phyloP scores from a whole-genome alignment of 2,329 filamentous ascomycete species.

The Cladosporium sp. region DNA sequence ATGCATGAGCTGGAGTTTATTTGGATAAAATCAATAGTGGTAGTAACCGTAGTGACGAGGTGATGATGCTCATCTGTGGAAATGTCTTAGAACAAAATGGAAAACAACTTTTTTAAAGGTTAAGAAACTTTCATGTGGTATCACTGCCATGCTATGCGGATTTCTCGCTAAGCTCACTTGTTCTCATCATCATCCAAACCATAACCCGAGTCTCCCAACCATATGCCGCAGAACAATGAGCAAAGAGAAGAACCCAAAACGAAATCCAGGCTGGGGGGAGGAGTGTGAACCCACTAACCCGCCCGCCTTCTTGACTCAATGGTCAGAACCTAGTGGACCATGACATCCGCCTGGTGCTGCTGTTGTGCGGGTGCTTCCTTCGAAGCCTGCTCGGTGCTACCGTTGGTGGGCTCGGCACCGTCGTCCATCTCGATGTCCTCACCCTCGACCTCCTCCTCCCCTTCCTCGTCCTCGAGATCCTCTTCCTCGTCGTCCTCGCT shows the following conservation, averaged over 20 bases:
- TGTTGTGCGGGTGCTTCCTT: conserved; percentile 11
- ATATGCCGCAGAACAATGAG: conserved; percentile 13
- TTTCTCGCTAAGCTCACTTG: background rate
- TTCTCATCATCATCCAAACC: conserved; percentile 4
- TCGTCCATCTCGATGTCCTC: conserved; percentile 27
- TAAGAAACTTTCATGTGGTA: conserved; percentile 6
- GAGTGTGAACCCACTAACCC: background rate
- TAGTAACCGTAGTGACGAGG: background rate
- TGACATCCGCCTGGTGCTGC: conserved; percentile 26
- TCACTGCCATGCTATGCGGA: conserved; percentile 7
- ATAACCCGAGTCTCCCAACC: conserved; percentile 1
- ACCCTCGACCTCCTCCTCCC: conserved; percentile 33
- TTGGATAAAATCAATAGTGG: no score
- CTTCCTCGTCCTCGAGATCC: conserved; percentile 43
- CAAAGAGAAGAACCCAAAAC: background rate
- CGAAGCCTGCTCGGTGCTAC: conserved; percentile 16
- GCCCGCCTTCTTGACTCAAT: background rate
- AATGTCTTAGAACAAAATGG: background rate
- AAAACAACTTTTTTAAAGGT: background rate
- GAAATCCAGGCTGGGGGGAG: background rate
- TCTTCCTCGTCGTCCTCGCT: conserved; percentile 47
- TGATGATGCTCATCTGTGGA: background rate
- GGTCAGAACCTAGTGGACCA: conserved; percentile 27
- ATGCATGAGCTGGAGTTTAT: background rate
- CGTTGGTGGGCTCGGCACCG: conserved; percentile 1